These are phyloP conservation scores for Colletotrichum navitas DNA, from an alignment of 2,329 filamentous ascomycete species.

Conservation along the genomic window DNA sequence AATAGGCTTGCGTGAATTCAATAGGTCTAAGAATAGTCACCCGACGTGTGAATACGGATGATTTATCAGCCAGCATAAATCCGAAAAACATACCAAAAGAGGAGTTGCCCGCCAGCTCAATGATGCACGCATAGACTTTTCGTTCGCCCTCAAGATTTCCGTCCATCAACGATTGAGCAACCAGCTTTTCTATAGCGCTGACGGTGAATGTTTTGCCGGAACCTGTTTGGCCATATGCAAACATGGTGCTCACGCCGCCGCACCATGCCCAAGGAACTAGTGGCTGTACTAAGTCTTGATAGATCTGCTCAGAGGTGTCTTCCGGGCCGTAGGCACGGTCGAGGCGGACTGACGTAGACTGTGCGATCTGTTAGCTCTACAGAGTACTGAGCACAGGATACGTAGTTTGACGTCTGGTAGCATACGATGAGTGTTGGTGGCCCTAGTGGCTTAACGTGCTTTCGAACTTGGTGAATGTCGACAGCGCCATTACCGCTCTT, in stretches of 20 bases:
- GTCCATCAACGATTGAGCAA: constrained; percentile 52
- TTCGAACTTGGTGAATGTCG: constrained; percentile 55
- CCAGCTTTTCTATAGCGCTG: constrained; percentile 56
- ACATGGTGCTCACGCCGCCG: constrained; percentile 62
- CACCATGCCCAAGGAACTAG: constrained; percentile 60
- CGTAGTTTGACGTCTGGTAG: not conserved
- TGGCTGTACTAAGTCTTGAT: constrained; percentile 54
- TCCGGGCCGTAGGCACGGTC: constrained; percentile 54
- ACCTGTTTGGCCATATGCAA: constrained; percentile 63
- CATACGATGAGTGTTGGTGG: constrained; percentile 50
- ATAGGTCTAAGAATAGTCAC: constrained; percentile 50
- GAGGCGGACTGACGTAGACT: constrained; percentile 53
- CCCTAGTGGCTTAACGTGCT: constrained; percentile 47
- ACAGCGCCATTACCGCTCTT: constrained; percentile 44
- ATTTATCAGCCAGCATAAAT: no score
- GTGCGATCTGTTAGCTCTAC: not conserved
- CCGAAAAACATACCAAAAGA: constrained; percentile 45
- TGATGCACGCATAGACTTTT: constrained; percentile 53
- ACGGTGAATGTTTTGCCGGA: constrained; percentile 63
- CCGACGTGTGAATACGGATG: not conserved
- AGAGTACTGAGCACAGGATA: not conserved
- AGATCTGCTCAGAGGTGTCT: constrained; percentile 55
- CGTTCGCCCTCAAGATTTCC: constrained; percentile 45
- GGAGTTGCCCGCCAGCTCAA: constrained; percentile 56
- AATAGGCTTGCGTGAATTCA: constrained; percentile 57